Evolutionary conservation across 2,329 filamentous ascomycete genomes (phyloP).

Genomic region (Aspergillus fumigatus): DNA sequence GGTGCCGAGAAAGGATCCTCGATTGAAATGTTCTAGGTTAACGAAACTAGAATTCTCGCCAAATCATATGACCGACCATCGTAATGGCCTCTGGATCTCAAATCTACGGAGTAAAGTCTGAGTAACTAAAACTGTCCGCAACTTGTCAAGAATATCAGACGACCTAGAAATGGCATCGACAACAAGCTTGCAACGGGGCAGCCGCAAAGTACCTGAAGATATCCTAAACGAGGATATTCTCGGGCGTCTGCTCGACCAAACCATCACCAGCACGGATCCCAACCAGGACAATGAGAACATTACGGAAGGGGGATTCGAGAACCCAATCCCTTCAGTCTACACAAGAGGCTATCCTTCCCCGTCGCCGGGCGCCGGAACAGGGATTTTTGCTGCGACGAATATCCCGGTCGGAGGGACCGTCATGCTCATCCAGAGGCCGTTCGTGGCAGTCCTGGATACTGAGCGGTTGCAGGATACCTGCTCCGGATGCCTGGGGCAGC

Average conservation of each 20-base stretch:
- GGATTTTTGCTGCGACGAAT: slow-evolving; percentile 51
- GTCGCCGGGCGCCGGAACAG: slow-evolving; percentile 42
- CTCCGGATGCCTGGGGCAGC: slow-evolving; percentile 51
- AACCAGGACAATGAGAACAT: background rate
- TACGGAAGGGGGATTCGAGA: background rate
- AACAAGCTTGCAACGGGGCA: background rate
- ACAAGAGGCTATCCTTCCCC: slow-evolving; percentile 22
- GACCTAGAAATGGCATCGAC: slow-evolving; percentile 16
- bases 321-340: slow-evolving; percentile 13
- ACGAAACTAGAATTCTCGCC: background rate
- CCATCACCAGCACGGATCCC: background rate
- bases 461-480: slow-evolving; percentile 52
- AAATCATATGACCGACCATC: background rate
- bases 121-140: background rate
- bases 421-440: slow-evolving; percentile 46
- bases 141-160: background rate
- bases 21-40: background rate
- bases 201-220: background rate
- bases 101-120: background rate
- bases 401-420: slow-evolving; percentile 48
- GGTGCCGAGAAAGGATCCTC: background rate
- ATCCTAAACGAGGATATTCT: background rate
- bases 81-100: background rate
- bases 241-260: background rate
- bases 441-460: slow-evolving; percentile 52